Conservation (phyloP, 1,284 basidiomycete species). For the Spongispora temasekensis region DNA sequence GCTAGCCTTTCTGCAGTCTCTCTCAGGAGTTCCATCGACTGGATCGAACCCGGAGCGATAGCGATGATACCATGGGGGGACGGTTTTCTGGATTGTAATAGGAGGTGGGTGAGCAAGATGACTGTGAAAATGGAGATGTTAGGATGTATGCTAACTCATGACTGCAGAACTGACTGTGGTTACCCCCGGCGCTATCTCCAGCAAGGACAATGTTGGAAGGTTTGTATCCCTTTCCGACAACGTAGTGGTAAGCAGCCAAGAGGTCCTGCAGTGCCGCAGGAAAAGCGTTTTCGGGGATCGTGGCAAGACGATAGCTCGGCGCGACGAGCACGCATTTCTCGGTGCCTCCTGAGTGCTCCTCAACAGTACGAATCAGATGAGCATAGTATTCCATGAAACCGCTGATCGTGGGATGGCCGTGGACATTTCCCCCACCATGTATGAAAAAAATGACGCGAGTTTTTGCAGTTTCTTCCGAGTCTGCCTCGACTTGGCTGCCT, state of each 20-base stretch:
- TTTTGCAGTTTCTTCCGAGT: background rate
- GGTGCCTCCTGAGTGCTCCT: background rate
- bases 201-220: slow-evolving; percentile 20
- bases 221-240: slow-evolving; percentile 24
- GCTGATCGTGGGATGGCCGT: slow-evolving; percentile 19
- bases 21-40: background rate
- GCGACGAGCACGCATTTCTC: slow-evolving; percentile 18
- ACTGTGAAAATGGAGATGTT: background rate
- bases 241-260: slow-evolving; percentile 26
- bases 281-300: slow-evolving; percentile 25
- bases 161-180: slow-evolving; percentile 19
- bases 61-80: background rate
- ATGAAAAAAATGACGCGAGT: slow-evolving; percentile 25
- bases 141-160: too few relatives aligned
- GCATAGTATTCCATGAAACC: slow-evolving; percentile 10
- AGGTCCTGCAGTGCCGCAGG: slow-evolving; percentile 28
- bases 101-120: background rate
- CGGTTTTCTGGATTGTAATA: background rate
- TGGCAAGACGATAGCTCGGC: slow-evolving; percentile 28
- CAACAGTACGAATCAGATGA: slow-evolving; percentile 16
- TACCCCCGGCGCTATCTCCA: slow-evolving; percentile 31
- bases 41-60: background rate
- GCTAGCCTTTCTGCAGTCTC: slow-evolving; percentile 4
- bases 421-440: slow-evolving; percentile 26
- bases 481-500: background rate